These are phyloP conservation scores for Septoria linicola DNA, from an alignment of 2,329 filamentous ascomycete genomes.

Conservation along the genomic window DNA sequence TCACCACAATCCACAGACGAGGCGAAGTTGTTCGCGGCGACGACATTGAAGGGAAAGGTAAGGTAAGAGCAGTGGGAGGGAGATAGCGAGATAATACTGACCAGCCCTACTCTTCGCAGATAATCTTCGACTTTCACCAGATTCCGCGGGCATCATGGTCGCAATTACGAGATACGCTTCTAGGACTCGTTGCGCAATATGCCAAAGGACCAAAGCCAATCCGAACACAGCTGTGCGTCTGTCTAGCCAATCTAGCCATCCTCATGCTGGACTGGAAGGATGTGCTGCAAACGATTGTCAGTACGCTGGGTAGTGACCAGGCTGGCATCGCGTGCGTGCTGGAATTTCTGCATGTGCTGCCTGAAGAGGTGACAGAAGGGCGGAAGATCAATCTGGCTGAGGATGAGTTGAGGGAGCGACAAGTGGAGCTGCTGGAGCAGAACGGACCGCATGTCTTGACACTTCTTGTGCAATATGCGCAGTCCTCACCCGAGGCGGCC, in stretches of 20 bases:
- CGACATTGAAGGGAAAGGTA: slow-evolving; percentile 97
- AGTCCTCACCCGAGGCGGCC: slow-evolving; percentile 84
- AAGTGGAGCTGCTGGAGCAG: slow-evolving; percentile 82
- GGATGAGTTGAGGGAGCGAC: slow-evolving; percentile 86
- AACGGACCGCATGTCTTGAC: slow-evolving; percentile 86
- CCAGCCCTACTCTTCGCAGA: slow-evolving; percentile 54
- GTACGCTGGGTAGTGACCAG: slow-evolving; percentile 71
- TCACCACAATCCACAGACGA: slow-evolving; percentile 72
- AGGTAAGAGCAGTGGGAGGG: slow-evolving; percentile 22
- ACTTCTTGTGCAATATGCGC: slow-evolving; percentile 84
- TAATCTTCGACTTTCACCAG: slow-evolving; percentile 93
- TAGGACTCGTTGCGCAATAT: slow-evolving; percentile 77
- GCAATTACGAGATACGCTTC: slow-evolving; percentile 77
- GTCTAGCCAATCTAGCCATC: slow-evolving; percentile 89
- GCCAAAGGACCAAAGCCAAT: slow-evolving; percentile 73
- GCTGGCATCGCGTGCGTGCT: slow-evolving; percentile 83
- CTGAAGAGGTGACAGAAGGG: slow-evolving; percentile 98
- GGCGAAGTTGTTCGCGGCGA: slow-evolving; percentile 91
- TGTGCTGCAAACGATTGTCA: slow-evolving; percentile 78
- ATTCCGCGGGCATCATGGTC: slow-evolving; percentile 72
- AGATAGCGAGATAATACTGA: slow-evolving; percentile 11
- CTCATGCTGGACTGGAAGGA: slow-evolving; percentile 97
- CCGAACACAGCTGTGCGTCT: slow-evolving; percentile 89
- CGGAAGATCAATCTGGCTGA: slow-evolving; percentile 99
- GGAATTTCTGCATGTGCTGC: slow-evolving; percentile 93